Evolutionary conservation across 1,284 basidiomycete genomes (phyloP), one percentile per base, ranked within the genome.

Genomic region (Austroboletus niveus): DNA sequence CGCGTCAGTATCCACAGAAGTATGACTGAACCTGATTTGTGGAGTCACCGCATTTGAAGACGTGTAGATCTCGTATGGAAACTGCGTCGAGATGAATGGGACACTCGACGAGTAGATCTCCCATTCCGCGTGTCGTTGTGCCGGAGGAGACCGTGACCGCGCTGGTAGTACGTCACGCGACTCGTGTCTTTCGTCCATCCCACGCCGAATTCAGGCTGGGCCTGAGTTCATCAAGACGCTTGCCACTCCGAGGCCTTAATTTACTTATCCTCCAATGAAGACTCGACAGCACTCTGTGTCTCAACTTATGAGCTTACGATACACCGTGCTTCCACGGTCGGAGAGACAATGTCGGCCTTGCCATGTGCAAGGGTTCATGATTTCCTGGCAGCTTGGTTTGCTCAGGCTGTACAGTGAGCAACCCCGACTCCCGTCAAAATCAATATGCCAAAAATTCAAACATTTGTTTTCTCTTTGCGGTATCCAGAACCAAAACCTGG

Each of bases 11-110:
- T 45, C 10, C 46, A 48, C n/a, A 17, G 17, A 51, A 45, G 36
- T n/a, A 27, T 42, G 34, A 47, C 22, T 32, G 15, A 55, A 44
- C 39, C n/a, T 14, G 47, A 47, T 50, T 47, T 22, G 32, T 22
- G 40, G 53, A 56, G 45, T 40, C 63, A 67, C 65, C 65, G 47
- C 65, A 67, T 59, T 49, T 69, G 52, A 70, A 65, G 10, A 64
- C 56, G 44, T 62, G 55, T 39, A 67, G 53, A 4, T 69, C 58
- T n/a, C 56, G 58, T 45, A 69, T 59, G 39, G 57, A 48, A 6
- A 67, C 67, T 1, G 57, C 53, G 8, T 65, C 65, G 4, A 67
- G 64, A 40, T 67, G 65, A 22, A 67, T 67, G 11, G 68, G 67
- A 22, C 65, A 67, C 34, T 70, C 68, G 45, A 67, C 57, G 17